Evolutionary conservation across 768 basidiomycete species (phyloP), one percentile per base, ranked within the genome.

Genomic region (Russula ochroleuca): DNA sequence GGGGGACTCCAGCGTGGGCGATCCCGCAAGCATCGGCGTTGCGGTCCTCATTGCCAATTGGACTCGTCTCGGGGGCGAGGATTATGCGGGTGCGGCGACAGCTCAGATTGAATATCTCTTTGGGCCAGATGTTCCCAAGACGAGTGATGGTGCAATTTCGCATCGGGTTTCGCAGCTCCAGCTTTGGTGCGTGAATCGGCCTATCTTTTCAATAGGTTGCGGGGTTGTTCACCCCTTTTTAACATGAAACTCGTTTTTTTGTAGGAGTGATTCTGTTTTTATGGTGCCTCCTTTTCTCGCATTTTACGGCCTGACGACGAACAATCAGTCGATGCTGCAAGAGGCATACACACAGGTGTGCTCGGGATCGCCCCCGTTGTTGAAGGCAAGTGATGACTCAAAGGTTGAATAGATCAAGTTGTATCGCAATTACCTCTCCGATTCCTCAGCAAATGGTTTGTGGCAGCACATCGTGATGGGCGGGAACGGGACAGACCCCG

Each of bases 231-330:
- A 5, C 37, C 33, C 3, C 11, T n/a, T n/a, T n/a, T 9, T 6
- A 14, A 28, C 10, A 21, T 48, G 11, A 13, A 25, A 51, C 9
- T 10, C 21, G 14, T 21, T 6, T 10, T 21, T 6, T 10, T 2
- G 9, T 59, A 90, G 90, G 89, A 83, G 83, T 57, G 91, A 93
- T 71, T 92, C 80, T 57, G 80, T 89, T 14, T 92, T 86, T 72
- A 92, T 92, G 92, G 87, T 87, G 0, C 92, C 92, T 1, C 90
- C 91, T 0, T 95, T 93, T 72, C 74, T 94, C 11, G 90, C 92
- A 0, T 93, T 92, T 73, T 92, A 92, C 71, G 94, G 89, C 43
- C 82, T 83, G 13, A 66, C 78, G 37, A 83, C 83, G 0, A 67
- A 72, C 25, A 88, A 94, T 71, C 70, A 77, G 35, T 80, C 82